Conservation (phyloP, 2,329 filamentous ascomycete genomes). For the Colletotrichum sidae region DNA sequence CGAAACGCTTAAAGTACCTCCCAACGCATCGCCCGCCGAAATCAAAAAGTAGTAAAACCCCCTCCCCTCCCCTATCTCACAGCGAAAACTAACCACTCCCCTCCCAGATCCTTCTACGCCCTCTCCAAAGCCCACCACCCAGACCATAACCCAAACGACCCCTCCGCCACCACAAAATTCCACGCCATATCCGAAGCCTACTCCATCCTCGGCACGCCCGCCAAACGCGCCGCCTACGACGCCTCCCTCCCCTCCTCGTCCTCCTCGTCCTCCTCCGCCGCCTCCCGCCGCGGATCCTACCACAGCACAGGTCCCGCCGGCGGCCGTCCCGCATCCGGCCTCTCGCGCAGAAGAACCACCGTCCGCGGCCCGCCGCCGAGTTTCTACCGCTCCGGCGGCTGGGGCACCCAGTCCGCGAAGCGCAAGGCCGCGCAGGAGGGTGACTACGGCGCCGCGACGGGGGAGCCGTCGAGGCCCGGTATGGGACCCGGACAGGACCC, state of each 20-base stretch:
- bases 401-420: constrained; percentile 74
- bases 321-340: constrained; percentile 81
- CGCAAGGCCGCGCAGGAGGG: constrained; percentile 64
- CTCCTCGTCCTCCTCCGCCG: constrained; percentile 45
- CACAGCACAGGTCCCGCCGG: constrained; percentile 73
- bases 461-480: constrained; percentile 48
- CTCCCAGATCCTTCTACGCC: constrained; percentile 79
- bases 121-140: constrained; percentile 95
- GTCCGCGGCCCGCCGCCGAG: constrained; percentile 90
- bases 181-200: constrained; percentile 88
- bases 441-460: constrained; percentile 39
- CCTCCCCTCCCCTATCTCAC: constrained; percentile 1
- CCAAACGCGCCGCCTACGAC: constrained; percentile 86
- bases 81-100: not conserved
- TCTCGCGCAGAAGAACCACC: constrained; percentile 79
- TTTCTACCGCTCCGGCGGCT: constrained; percentile 87
- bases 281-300: constrained; percentile 59
- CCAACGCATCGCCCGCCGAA: constrained; percentile 76
- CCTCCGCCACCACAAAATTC: constrained; percentile 79
- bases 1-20: constrained; percentile 79
- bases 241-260: constrained; percentile 64
- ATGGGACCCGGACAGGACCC: constrained; percentile 71
- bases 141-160: constrained; percentile 85
- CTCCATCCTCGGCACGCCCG: constrained; percentile 76
- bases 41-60: constrained; percentile 79